These are phyloP conservation scores for Clonostachys byssicola DNA, from an alignment of 2,329 filamentous ascomycete genomes.

Conservation along the genomic window DNA sequence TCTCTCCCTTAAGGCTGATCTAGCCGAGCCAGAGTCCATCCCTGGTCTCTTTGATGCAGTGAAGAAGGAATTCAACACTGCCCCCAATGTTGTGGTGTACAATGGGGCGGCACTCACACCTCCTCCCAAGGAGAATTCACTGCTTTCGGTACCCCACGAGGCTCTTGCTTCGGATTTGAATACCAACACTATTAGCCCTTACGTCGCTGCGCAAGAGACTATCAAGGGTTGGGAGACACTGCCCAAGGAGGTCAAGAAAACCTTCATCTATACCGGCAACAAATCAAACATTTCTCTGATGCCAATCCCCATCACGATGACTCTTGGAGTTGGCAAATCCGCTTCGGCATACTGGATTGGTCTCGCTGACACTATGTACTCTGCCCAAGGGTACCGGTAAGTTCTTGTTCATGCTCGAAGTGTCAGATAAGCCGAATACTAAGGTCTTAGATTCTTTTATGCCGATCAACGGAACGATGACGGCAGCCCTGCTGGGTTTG, in stretches of 20 bases:
- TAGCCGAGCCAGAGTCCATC: constrained; percentile 1
- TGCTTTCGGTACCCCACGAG: constrained; percentile 24
- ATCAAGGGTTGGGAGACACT: constrained; percentile 26
- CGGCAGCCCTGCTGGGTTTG: constrained; percentile 17
- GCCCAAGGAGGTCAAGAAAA: constrained; percentile 7
- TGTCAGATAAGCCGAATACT: neutral
- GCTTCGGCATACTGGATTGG: constrained; percentile 1
- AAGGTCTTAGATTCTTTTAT: constrained; percentile 36
- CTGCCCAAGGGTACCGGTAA: neutral
- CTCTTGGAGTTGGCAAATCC: constrained; percentile 1
- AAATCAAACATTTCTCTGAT: neutral
- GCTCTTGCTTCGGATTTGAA: constrained; percentile 21
- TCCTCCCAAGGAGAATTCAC: constrained; percentile 20
- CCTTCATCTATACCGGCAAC: neutral
- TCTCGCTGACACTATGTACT: neutral
- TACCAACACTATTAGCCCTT: constrained; percentile 29
- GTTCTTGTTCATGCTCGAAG: neutral
- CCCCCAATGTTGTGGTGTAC: constrained; percentile 34
- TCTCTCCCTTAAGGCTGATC: constrained; percentile 5
- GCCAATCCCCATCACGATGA: constrained; percentile 3
- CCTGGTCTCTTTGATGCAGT: constrained; percentile 23
- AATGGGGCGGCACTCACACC: constrained; percentile 29
- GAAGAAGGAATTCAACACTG: constrained; percentile 16
- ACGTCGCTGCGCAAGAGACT: constrained; percentile 32
- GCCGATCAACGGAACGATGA: constrained; percentile 39